Conservation (phyloP, 2,329 filamentous ascomycete genomes). For the Albophoma yamanashiensis region DNA sequence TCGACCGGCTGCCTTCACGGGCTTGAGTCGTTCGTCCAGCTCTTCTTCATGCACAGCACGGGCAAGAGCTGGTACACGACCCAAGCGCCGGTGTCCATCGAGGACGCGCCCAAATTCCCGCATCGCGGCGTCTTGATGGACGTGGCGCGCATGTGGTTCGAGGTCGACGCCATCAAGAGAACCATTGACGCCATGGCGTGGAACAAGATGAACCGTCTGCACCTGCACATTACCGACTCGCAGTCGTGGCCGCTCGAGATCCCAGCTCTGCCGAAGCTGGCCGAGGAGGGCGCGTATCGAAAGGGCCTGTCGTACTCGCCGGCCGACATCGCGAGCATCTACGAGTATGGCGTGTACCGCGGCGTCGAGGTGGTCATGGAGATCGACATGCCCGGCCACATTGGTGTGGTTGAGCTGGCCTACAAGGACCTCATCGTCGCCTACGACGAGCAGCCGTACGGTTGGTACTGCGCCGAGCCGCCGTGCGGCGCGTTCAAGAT, state of each 20-base stretch:
- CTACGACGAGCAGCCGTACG: slow-evolving; percentile 45
- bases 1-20: slow-evolving; percentile 60
- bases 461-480: slow-evolving; percentile 49
- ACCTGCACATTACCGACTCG: slow-evolving; percentile 72
- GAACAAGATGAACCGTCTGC: slow-evolving; percentile 76
- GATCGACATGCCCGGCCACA: slow-evolving; percentile 51
- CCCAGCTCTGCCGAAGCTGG: slow-evolving; percentile 57
- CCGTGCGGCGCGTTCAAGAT: slow-evolving; percentile 65
- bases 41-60: slow-evolving; percentile 63
- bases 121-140: slow-evolving; percentile 77
- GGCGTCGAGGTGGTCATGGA: slow-evolving; percentile 51
- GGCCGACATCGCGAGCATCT: slow-evolving; percentile 52
- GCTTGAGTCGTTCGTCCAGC: slow-evolving; percentile 68
- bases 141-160: slow-evolving; percentile 62
- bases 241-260: slow-evolving; percentile 83
- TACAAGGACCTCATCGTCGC: slow-evolving; percentile 45
- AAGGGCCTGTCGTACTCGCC: slow-evolving; percentile 57
- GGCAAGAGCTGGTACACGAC: slow-evolving; percentile 54
- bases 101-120: slow-evolving; percentile 62
- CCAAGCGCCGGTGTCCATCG: slow-evolving; percentile 58
- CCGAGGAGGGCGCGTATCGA: slow-evolving; percentile 63
- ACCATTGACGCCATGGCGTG: slow-evolving; percentile 68
- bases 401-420: slow-evolving; percentile 38
- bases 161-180: slow-evolving; percentile 55
- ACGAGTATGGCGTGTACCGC: slow-evolving; percentile 56